Base-by-base conservation (phyloP, 1,284 basidiomycete genomes). In the Mycena citricolor region DNA sequence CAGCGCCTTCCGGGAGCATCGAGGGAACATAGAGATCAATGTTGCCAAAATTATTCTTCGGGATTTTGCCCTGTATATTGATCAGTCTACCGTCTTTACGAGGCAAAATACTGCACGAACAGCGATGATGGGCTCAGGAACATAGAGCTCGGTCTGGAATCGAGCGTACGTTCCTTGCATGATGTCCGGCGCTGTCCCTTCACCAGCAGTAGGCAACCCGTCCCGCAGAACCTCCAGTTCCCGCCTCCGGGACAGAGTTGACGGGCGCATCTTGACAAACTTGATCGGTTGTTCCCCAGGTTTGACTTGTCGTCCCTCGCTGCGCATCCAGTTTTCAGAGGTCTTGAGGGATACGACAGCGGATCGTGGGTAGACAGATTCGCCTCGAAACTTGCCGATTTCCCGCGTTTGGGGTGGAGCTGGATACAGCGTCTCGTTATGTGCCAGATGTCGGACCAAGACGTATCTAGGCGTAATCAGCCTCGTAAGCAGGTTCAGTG, bases 1-100 rank as follows among this genome's bases (percentile, higher is more conserved):
- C 85, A 4, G 82, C 92, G 12, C 95, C 95, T 39, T 67, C 69
- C 1, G 97, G 97, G 19, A 99, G 75, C 95, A 99, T 99, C 2
- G 88, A 86, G 19, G 92, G 88, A 5, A 90, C 90, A 63, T 97
- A 99, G 21, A 99, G 69, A 67, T 99, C 95, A 52, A 99, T 90
- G 62, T 98, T 98, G 16, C 97, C 97, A 62, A 97, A 99, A 50
- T 86, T 81, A 58, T 99, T 99, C 66, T 89, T 94, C 4, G 94
- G 94, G 28, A 99, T 81, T 61, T 81, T 82, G 16, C 97, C 95
- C 89, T 97, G 12, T 42, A 46, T 39, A 50, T 31, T 32, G 29
- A 52, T 28, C 40, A 57, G 40, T 51, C 35, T 50, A 51, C 36
- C 37, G 40, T 41, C 19, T 37, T 12, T 8, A 33, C 31, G 28